Evolutionary conservation across 768 basidiomycete species (phyloP).

Genomic region (Leccinum boreale): DNA sequence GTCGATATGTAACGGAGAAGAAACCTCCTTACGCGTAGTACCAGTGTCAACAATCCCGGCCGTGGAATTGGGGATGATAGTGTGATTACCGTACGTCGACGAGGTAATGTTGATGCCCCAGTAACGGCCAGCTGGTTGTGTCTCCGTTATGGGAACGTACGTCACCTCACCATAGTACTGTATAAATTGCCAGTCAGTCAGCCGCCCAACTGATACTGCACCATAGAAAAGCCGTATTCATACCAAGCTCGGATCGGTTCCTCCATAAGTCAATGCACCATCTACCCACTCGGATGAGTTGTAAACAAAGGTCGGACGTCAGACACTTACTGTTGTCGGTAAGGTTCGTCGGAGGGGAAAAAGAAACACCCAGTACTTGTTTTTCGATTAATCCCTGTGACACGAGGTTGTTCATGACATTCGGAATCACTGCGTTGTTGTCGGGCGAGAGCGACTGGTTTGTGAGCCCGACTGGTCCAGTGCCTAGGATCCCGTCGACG

Average conservation of each 20-base stretch:
- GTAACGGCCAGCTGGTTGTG: conserved; percentile 18
- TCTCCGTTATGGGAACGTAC: conserved; percentile 26
- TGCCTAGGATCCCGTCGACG: conserved; percentile 25
- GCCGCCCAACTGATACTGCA: not conserved
- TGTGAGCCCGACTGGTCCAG: conserved; percentile 17
- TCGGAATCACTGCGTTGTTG: conserved; percentile 8
- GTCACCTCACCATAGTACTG: conserved; percentile 24
- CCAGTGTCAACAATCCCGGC: not conserved
- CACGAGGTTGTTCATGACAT: conserved; percentile 18
- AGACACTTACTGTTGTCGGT: conserved; percentile 8
- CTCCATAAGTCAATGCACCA: not conserved
- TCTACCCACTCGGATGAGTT: conserved; percentile 12
- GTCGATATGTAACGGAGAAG: not conserved
- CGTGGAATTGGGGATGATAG: conserved; percentile 8
- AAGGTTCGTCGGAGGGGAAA: conserved; percentile 8
- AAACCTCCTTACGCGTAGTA: not conserved
- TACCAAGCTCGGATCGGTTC: not conserved
- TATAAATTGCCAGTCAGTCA: not conserved
- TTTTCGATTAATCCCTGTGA: conserved; percentile 14
- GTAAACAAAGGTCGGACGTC: not conserved
- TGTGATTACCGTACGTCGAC: conserved; percentile 10
- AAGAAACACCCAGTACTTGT: conserved; percentile 17
- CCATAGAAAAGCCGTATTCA: not conserved
- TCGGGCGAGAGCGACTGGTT: not conserved
- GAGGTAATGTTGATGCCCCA: conserved; percentile 31